A percentile compares a stretch with the other conserved stretches of the same genome.
These are phyloP conservation scores for Pilatotrama ljubarskyi DNA, from an alignment of 768 basidiomycete species.

Conservation along the genomic window DNA sequence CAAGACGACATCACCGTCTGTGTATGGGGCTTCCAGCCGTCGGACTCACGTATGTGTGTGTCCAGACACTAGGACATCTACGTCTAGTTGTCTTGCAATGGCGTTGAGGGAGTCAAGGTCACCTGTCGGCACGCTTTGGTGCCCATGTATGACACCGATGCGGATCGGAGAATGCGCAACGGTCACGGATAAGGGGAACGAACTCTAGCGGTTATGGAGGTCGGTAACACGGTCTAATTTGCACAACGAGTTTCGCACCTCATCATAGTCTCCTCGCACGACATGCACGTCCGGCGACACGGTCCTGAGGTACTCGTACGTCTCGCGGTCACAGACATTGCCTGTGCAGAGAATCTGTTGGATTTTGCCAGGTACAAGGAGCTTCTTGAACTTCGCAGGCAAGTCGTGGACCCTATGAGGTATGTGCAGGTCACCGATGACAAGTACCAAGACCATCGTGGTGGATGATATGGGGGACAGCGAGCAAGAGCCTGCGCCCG, in stretches of 20 bases:
- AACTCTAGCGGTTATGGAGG: slow-evolving; percentile 47
- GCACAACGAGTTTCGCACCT: slow-evolving; percentile 48
- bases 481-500: not conserved
- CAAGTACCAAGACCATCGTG: slow-evolving; percentile 87
- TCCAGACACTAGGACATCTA: slow-evolving; percentile 91
- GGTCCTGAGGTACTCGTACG: slow-evolving; percentile 92
- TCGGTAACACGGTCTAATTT: not conserved
- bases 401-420: slow-evolving; percentile 89
- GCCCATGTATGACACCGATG: slow-evolving; percentile 92
- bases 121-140: slow-evolving; percentile 90
- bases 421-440: slow-evolving; percentile 94
- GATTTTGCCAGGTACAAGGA: slow-evolving; percentile 87
- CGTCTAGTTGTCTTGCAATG: slow-evolving; percentile 94
- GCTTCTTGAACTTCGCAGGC: slow-evolving; percentile 95
- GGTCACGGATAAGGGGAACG: slow-evolving; percentile 78
- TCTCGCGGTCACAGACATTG: slow-evolving; percentile 96
- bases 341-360: slow-evolving; percentile 98
- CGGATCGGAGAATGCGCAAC: slow-evolving; percentile 83
- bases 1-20: not conserved
- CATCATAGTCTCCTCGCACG: slow-evolving; percentile 94
- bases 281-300: slow-evolving; percentile 93
- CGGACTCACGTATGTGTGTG: slow-evolving; percentile 86
- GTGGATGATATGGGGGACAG: not conserved
- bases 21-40: not conserved
- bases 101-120: slow-evolving; percentile 88